Percentiles rank a stretch among this genome's conserved stretches.
These are phyloP conservation scores for Trichaptum fuscoviolaceum DNA, from an alignment of 768 basidiomycete genomes.

Conservation along the genomic window DNA sequence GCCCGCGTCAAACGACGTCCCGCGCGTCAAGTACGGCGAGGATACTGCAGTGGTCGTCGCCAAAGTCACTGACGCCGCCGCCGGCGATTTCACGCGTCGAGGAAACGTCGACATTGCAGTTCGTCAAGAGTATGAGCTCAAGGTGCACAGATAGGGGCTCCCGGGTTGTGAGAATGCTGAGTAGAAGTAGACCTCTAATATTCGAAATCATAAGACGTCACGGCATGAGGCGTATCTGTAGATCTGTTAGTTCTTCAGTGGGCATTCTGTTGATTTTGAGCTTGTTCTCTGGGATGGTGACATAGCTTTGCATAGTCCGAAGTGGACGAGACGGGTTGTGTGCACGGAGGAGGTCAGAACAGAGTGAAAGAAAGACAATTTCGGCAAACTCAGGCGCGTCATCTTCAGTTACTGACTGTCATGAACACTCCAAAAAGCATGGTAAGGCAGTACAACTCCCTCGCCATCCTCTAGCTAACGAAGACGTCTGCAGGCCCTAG, in stretches of 20 bases:
- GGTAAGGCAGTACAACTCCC: neutral
- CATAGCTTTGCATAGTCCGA: neutral
- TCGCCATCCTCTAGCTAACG: neutral
- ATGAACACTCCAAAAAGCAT: conserved; percentile 2
- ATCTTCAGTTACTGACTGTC: neutral
- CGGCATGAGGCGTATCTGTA: neutral
- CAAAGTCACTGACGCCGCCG: conserved; percentile 11
- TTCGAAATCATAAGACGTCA: neutral
- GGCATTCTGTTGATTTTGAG: neutral
- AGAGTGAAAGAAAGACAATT: neutral
- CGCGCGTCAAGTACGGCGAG: conserved; percentile 15
- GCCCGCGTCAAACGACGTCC: conserved; percentile 62
- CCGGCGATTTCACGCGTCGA: conserved; percentile 23
- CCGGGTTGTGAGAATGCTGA: conserved; percentile 1
- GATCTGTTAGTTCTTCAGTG: neutral
- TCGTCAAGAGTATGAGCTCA: neutral
- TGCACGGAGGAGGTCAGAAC: neutral
- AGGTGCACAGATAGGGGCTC: neutral
- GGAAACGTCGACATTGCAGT: conserved; percentile 33
- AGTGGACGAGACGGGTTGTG: neutral
- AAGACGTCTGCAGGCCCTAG: conserved; percentile 19
- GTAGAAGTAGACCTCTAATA: neutral
- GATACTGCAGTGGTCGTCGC: conserved; percentile 27
- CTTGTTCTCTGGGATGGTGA: neutral
- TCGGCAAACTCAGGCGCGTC: neutral